Conservation (phyloP, 768 basidiomycete species). For the Amanita molliuscula region DNA sequence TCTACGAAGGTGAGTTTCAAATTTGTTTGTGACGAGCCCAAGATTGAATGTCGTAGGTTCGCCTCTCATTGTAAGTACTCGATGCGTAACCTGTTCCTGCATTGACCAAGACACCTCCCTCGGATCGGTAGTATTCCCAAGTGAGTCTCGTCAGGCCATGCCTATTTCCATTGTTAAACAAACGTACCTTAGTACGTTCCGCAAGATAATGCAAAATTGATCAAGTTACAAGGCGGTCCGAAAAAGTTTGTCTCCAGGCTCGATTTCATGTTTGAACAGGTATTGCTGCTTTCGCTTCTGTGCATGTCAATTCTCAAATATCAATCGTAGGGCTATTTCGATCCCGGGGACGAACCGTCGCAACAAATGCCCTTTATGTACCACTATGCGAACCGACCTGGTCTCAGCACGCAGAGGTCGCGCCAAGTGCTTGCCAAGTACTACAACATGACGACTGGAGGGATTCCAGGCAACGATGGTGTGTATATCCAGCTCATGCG, state of each 20-base stretch:
- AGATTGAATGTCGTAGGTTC: constrained; percentile 22
- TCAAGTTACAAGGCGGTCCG: constrained; percentile 49
- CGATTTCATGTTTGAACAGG: constrained; percentile 48
- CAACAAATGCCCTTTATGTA: constrained; percentile 66
- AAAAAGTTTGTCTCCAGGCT: constrained; percentile 43
- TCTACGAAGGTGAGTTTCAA: constrained; percentile 39
- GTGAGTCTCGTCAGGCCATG: constrained; percentile 18
- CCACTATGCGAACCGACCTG: constrained; percentile 54
- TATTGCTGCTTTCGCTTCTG: constrained; percentile 10
- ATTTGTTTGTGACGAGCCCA: background rate
- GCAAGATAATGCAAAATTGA: constrained; percentile 53
- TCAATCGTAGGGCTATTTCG: constrained; percentile 40
- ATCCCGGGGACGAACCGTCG: constrained; percentile 53
- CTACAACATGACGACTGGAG: constrained; percentile 46
- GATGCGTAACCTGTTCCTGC: background rate
- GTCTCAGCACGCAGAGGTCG: constrained; percentile 45
- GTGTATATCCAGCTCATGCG: constrained; percentile 4
- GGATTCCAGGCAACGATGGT: constrained; percentile 62
- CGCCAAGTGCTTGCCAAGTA: constrained; percentile 43
- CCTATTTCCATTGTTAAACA: background rate
- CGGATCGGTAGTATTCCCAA: constrained; percentile 39
- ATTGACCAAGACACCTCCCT: background rate
- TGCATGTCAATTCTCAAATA: background rate
- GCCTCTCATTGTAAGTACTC: constrained; percentile 40
- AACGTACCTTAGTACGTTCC: constrained; percentile 38